Evolutionary conservation across 1,284 basidiomycete genomes (phyloP), one percentile per base, ranked within the genome.

Genomic region (Cerioporus squamosus): DNA sequence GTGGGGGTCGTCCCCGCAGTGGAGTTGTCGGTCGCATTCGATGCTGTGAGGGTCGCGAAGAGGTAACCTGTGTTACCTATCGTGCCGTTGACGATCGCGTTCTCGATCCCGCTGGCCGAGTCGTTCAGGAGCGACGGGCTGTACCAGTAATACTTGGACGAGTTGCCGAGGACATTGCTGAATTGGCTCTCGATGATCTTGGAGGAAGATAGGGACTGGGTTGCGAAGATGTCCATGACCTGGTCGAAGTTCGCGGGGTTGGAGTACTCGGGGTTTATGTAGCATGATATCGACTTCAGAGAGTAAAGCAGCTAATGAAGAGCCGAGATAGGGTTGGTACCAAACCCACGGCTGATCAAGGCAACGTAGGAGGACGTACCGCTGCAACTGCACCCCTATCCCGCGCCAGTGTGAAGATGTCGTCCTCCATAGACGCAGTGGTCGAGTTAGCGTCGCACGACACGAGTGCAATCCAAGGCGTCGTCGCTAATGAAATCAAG

Each of bases 381-480:
- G 90, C 92, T 44, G 90, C 88, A 24, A 86, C 83, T 0, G 94
- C 94, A 5, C 94, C 94, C 56, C 84, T 78, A 64, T 90, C 85
- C 44, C 82, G 77, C 12, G 91, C 93, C 40, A 93, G 77, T 0
- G 91, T 92, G 72, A 95, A 94, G 52, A 95, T 84, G 72, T 96
- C 93, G 48, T 75, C 68, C 4, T 81, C 77, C 63, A 78, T 69
- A 0, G 83, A 83, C 8, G 82, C 78, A 60, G 81, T 74, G 5
- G 90, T 91, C 23, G 86, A 82, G 71, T 94, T 93, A 53, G 71
- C 69, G 68, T 95, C 93, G 72, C 94, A 96, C 12, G 85, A 84
- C 46, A 96, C 84, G 66, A 94, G 82, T 5, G 94, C 94, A 62
- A 96, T 91, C 93, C 93, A 96, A 7, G 94, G 93, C 0, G 93